Percentiles rank a stretch among this genome's conserved stretches.
Evolutionary conservation across 2,329 filamentous ascomycete species (phyloP).

Genomic region (Fusarium vanettenii): DNA sequence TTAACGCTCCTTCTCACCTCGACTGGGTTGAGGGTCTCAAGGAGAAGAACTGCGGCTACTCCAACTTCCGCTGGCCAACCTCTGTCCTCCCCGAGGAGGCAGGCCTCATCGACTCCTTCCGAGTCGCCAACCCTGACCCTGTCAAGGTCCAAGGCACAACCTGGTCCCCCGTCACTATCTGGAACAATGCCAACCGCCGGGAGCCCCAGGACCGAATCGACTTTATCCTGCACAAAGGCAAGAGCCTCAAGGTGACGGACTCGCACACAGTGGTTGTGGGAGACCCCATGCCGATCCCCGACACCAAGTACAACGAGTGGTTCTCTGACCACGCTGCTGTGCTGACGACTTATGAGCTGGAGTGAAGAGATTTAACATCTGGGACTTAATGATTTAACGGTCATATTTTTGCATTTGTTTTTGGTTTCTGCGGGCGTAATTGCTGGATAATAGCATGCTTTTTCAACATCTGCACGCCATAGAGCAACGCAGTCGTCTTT

Average conservation of each 20-base stretch:
- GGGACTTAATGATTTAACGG: not conserved
- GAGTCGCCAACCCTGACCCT: constrained; percentile 51
- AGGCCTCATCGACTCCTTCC: constrained; percentile 55
- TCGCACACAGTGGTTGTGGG: constrained; percentile 50
- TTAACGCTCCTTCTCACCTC: constrained; percentile 58
- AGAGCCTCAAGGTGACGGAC: constrained; percentile 43
- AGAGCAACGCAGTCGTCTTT: not conserved
- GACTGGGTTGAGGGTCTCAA: constrained; percentile 52
- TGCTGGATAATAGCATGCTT: not conserved
- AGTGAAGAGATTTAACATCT: constrained; percentile 4
- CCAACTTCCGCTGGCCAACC: constrained; percentile 52
- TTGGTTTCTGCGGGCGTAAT: not conserved
- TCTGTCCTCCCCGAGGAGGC: constrained; percentile 49
- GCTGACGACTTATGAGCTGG: constrained; percentile 44
- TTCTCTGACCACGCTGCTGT: constrained; percentile 54
- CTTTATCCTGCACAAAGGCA: constrained; percentile 55
- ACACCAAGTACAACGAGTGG: constrained; percentile 55
- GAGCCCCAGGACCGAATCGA: constrained; percentile 58
- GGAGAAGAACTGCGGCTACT: constrained; percentile 51
- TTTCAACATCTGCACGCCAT: not conserved
- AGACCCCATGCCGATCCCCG: constrained; percentile 47
- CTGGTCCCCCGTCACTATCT: constrained; percentile 55
- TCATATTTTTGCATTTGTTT: not conserved
- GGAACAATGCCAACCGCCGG: constrained; percentile 47
- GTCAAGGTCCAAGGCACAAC: constrained; percentile 48